Evolutionary conservation across 2,329 filamentous ascomycete genomes (phyloP).

Genomic region (Beauveria rudraprayagi): DNA sequence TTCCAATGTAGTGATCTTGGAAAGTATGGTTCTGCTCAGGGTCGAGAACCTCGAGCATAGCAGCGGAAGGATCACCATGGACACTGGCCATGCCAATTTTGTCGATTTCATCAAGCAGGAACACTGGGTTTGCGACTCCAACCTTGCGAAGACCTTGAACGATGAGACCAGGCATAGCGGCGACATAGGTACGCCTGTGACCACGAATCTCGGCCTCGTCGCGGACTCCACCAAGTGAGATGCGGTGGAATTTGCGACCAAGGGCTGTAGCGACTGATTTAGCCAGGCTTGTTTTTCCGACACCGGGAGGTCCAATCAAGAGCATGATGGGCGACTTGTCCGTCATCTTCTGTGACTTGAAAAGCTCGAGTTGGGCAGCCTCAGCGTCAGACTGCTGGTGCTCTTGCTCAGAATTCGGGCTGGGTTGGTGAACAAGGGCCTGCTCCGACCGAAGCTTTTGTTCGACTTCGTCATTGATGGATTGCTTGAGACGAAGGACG

Average conservation of each 20-base stretch:
- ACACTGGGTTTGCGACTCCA: constrained; percentile 88
- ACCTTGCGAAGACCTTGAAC: constrained; percentile 93
- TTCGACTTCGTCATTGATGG: constrained; percentile 76
- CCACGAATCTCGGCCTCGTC: constrained; percentile 97
- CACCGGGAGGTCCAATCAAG: constrained; percentile 85
- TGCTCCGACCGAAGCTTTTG: constrained; percentile 62
- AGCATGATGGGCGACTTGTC: constrained; percentile 96
- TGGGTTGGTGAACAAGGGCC: constrained; percentile 35
- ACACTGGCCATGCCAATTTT: constrained; percentile 88
- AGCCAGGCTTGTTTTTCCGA: constrained; percentile 91
- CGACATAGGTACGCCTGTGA: constrained; percentile 91
- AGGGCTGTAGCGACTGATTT: constrained; percentile 88
- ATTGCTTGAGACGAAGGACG: constrained; percentile 90
- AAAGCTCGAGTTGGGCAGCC: constrained; percentile 59
- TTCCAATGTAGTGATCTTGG: constrained; percentile 91
- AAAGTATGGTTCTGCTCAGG: constrained; percentile 96
- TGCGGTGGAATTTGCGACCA: constrained; percentile 91
- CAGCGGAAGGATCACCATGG: constrained; percentile 91
- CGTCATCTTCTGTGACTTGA: constrained; percentile 75
- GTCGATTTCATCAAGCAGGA: constrained; percentile 95
- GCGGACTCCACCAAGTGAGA: constrained; percentile 88
- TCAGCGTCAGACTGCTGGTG: constrained; percentile 25
- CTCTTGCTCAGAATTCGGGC: constrained; percentile 23
- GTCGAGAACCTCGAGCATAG: constrained; percentile 96
- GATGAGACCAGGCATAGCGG: constrained; percentile 95